Base-by-base conservation (phyloP, 352 stramenopile genomes). In the Phytophthora constricta region DNA sequence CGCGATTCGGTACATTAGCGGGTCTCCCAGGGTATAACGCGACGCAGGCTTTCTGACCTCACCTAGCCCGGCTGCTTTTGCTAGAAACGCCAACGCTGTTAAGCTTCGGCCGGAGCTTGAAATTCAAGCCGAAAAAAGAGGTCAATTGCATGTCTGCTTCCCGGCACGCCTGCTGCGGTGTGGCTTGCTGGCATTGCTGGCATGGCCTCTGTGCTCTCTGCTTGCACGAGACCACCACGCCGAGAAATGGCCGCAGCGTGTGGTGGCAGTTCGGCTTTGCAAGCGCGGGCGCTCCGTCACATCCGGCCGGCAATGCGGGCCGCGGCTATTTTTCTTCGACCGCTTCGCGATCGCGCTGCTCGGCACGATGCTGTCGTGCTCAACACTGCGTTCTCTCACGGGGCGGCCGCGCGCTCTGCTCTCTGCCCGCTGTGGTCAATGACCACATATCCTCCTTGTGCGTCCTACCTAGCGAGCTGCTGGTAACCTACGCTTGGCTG, bases 301-400 rank as follows among this genome's bases (percentile, higher is more conserved):
- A n/a, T n/a, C n/a, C n/a, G n/a, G n/a, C n/a, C n/a, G n/a, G n/a
- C n/a, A n/a, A n/a, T n/a, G n/a, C n/a, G n/a, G n/a, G 37, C 16
- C 28, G 31, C 8, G 50, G 52, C 16, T n/a, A n/a, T 37, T 63
- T 39, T 65, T 74, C 28, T 66, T 69, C 61, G 59, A 74, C 53
- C 53, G 58, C 65, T 27, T 68, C 45, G 53, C 47, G 52, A 69
- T n/a, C n/a, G n/a, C n/a, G 61, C 58, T 64, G 65, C 53, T 28
- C 65, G 19, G 58, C 59, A 69, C 59, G 65, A 46, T 73, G 46
- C 60, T 43, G 56, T 64, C 16, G 14, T 31, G 5, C 47, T 54
- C 47, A n/a, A n/a, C n/a, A n/a, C n/a, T n/a, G n/a, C n/a, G n/a
- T n/a, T 54, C 20, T 25, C 47, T 33, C 47, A 13, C 34, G 34